phyloP scores from a whole-genome alignment of 2,329 filamentous ascomycete genomes.

The Fusarium abutilonis region DNA sequence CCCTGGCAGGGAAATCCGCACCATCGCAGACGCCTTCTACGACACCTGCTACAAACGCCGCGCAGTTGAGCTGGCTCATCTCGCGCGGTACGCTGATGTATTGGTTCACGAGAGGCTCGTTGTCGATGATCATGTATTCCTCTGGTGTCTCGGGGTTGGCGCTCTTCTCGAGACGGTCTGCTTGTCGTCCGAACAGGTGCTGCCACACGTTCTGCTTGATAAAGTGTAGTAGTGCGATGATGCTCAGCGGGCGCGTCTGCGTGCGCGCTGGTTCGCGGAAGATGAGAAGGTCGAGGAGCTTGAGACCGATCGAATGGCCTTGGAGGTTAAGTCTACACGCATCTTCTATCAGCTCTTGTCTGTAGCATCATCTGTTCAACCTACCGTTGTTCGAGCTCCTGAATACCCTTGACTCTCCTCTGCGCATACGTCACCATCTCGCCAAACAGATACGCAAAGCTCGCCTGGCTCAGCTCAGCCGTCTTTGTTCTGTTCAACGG shows the following conservation, averaged over 20 bases:
- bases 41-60: constrained; percentile 92
- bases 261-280: constrained; percentile 79
- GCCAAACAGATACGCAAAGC: constrained; percentile 94
- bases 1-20: constrained; percentile 85
- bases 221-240: constrained; percentile 92
- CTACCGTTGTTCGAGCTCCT: constrained; percentile 91
- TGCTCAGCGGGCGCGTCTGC: constrained; percentile 81
- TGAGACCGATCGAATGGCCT: constrained; percentile 92
- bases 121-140: constrained; percentile 99
- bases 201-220: constrained; percentile 93
- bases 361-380: constrained; percentile 29
- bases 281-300: constrained; percentile 93
- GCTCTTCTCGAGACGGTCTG: constrained; percentile 91
- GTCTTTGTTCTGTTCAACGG: constrained; percentile 90
- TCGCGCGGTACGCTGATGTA: constrained; percentile 94
- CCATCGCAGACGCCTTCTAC: constrained; percentile 97
- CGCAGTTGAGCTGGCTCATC: constrained; percentile 96
- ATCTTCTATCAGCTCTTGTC: neutral
- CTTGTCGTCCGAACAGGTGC: constrained; percentile 89
- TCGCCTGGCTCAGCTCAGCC: constrained; percentile 88
- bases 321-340: constrained; percentile 79
- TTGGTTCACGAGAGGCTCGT: constrained; percentile 94
- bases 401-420: constrained; percentile 86
- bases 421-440: constrained; percentile 98
- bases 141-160: constrained; percentile 83